These are phyloP conservation scores for Brassica rapa DNA, from an alignment of 345 rosid genomes.

Conservation along the genomic window DNA sequence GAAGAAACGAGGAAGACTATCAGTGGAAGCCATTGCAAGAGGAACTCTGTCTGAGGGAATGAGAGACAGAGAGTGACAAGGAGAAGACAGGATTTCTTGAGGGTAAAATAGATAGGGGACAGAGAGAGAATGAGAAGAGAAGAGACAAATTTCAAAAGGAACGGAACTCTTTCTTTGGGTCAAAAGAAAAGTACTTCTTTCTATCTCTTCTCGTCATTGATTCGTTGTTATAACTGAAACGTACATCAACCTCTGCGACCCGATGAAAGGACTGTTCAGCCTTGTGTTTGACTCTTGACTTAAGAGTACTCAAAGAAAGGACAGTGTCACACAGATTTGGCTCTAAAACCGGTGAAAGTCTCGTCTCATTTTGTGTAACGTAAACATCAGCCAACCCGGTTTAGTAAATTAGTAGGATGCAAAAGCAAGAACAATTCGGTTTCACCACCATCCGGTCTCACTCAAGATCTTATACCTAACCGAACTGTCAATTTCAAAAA, in stretches of 20 bases:
- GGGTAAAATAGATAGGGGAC: neutral
- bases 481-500: neutral
- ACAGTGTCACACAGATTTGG: neutral
- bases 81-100: neutral
- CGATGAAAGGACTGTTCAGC: neutral
- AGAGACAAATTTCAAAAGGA: neutral
- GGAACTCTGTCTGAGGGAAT: neutral
- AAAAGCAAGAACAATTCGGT: neutral
- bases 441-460: neutral
- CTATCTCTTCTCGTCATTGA: neutral
- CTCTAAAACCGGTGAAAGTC: neutral
- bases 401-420: neutral
- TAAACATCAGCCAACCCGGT: neutral
- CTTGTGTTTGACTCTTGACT: neutral
- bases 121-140: neutral
- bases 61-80: neutral
- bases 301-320: neutral
- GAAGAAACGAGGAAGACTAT: constrained; percentile 26
- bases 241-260: neutral
- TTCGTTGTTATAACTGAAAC: neutral
- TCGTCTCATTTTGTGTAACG: neutral
- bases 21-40: constrained; percentile 4
- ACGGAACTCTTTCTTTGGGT: neutral
- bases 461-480: no score
- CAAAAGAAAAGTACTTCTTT: neutral